Evolutionary conservation across 1,284 basidiomycete species (phyloP), one percentile per base, ranked within the genome.

Genomic region (Flammula alnicola): DNA sequence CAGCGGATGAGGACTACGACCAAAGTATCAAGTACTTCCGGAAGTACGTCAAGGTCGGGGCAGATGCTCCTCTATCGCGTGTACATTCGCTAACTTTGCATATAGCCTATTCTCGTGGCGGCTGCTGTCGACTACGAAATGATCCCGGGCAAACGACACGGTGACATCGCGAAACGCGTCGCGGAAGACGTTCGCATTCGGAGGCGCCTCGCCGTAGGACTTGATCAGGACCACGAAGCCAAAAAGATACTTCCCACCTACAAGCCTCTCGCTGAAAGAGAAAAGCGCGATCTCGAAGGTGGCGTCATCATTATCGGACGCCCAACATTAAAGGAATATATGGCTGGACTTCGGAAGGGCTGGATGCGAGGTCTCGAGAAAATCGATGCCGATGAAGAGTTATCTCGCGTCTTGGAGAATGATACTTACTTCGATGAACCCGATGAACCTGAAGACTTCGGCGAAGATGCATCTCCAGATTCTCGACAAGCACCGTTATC

Each of bases 111-210:
- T 55, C 79, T 99, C 10, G 91, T 95, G 25, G 94, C 96, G 7
- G 94, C 95, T 4, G 96, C 93, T 0, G 76, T 98, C 31, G 96
- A 99, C 77, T 98, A 91, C 70, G 86, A 91, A 41, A 82, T 94
- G 65, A 73, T 93, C 47, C 80, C 83, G 32, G 91, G 93, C 20
- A 92, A 90, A 59, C 79, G 88, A 52, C 86, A 93, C 57, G 95
- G 96, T 5, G 93, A 94, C 51, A 79, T 98, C 27, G 83, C 87
- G 14, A 74, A 82, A 26, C 84, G 81, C 23, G 77, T 98, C 17
- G 79, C 85, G n/a, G 81, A 91, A 37, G 79, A 87, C 45, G 80
- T 91, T 59, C 84, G 82, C 62, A 74, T 73, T 38, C 83, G 81
- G 45, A 80, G 92, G 30, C 80, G 88, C 51, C 64, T 81, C 37